Evolutionary conservation across 2,329 filamentous ascomycete species (phyloP), one percentile per base, ranked within the genome.

Genomic region (Aureobasidium pullulans): DNA sequence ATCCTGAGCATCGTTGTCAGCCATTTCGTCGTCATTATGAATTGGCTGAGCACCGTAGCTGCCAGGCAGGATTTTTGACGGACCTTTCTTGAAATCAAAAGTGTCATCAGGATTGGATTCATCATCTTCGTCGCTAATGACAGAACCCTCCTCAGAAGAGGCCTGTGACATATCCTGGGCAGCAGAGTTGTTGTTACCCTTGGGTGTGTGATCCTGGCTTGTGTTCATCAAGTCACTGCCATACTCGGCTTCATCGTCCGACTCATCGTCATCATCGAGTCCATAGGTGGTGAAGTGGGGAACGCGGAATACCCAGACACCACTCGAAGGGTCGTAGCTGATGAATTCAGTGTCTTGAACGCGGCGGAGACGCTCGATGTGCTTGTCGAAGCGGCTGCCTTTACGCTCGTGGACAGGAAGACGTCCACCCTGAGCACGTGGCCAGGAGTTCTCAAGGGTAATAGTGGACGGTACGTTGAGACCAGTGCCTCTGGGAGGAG

Each of bases 251-350:
- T 66, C 57, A 31, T 64, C 89, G 56, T 86, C 83, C 11, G 40
- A 44, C 42, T 89, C 80, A 32, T 80, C 77, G 43, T 75, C 75
- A 42, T 89, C 90, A 64, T 93, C 88, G 57, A 97, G 80, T 42
- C 89, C 92, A 70, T 99, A 99, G 1, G 91, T 96, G 1, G 93
- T 97, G 72, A 95, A 99, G 73, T 99, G 94, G 68, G 93, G 86
- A n/a, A 99, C 94, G 9, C 80, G 85, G 76, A 99, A 99, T 13
- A 84, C 83, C 95, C 95, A 99, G 48, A 89, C 82, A 56, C 93
- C 94, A 56, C 85, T 91, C 1, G 89, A 80, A 60, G 80, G 78
- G 64, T 95, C 83, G 72, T 96, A 99, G 67, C 81, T 80, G 66
- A 92, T 79, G 67, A 96, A 97, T 4, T 84, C 84, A 0, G 94